Evolutionary conservation across 2,329 filamentous ascomycete genomes (phyloP), one percentile per base, ranked within the genome.

Genomic region (Triangularia verruculosa): DNA sequence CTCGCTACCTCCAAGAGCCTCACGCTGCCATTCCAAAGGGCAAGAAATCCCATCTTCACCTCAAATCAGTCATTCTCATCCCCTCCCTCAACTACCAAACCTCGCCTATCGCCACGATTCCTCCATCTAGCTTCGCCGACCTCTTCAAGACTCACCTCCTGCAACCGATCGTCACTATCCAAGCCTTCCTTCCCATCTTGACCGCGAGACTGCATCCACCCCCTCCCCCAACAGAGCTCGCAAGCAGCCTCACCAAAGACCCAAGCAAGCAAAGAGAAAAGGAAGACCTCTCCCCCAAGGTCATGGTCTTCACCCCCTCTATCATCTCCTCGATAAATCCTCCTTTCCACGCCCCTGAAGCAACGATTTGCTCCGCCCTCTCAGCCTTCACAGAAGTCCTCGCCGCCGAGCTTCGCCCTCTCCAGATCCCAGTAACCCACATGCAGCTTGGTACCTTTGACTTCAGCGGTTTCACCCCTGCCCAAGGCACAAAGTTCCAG

Each of bases 391-490:
- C 91, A 27, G 85, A 90, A 58, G 91, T 92, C 0, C 82, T 98
- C 11, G 84, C 90, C 13, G 87, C 88, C 61, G 95, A 98, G 79
- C 84, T 97, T 47, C 82, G 84, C 3, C 87, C 91, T 3, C 82
- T 95, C 34, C 85, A 83, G 59, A 89, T 97, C 60, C 86, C 89
- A 43, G 90, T 97, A 20, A 90, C 90, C 1, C 92, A 97, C 73
- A 83, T 99, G 74, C 92, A 94, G 76, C 87, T 98, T 1, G 95
- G 95, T 64, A 93, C 92, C 22, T 92, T 99, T 74, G 94, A 98
- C 76, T 88, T 94, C 70, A 86, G 87, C 6, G 82, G 88, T 66
- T 87, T 89, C 76, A 82, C 82, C 1, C 83, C 83, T 27, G 74
- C 79, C 13, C 77, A 51, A 70, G 70, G 66, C 70, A 71, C 53